A percentile compares a stretch with the other conserved stretches of the same genome.
These are phyloP conservation scores for Yamadazyma paraphyllophila DNA, from an alignment of 805 yeast species.

Conservation along the genomic window DNA sequence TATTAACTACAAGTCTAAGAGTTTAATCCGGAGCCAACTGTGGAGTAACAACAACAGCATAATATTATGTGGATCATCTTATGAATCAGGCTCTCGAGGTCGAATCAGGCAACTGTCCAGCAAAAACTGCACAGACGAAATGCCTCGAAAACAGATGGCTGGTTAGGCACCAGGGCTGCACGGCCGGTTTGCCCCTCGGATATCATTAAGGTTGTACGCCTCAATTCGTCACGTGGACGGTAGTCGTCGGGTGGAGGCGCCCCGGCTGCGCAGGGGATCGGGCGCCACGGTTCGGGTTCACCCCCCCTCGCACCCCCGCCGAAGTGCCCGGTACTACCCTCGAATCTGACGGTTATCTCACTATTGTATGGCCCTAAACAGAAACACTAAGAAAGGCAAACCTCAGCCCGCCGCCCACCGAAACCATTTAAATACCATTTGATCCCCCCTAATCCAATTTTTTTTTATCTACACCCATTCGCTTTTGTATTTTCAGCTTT, in stretches of 20 bases:
- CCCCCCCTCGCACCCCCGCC: background rate
- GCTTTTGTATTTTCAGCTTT: background rate
- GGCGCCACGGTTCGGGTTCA: too few relatives aligned
- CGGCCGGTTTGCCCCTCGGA: slow-evolving; percentile 8
- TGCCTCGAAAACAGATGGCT: slow-evolving; percentile 10
- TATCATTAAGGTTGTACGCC: background rate
- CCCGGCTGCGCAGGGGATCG: too few relatives aligned
- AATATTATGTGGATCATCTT: background rate
- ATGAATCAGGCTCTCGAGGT: background rate
- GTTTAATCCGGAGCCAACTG: too few relatives aligned
- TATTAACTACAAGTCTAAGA: background rate
- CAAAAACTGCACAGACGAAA: background rate
- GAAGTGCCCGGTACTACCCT: slow-evolving; percentile 4
- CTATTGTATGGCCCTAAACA: slow-evolving; percentile 8
- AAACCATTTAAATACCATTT: slow-evolving; percentile 10
- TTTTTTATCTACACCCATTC: slow-evolving; percentile 1
- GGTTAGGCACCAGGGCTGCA: slow-evolving; percentile 1
- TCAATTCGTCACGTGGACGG: background rate
- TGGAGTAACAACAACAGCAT: background rate
- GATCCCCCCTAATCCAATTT: slow-evolving; percentile 5
- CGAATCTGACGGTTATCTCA: slow-evolving; percentile 6
- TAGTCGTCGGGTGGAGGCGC: too few relatives aligned
- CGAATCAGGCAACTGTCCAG: slow-evolving; percentile 5
- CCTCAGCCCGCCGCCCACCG: slow-evolving; percentile 6
- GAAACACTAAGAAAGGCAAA: slow-evolving; percentile 3